Base-by-base conservation (phyloP, 2,329 filamentous ascomycete genomes). In the Cladosporium austrohemisphaericum region DNA sequence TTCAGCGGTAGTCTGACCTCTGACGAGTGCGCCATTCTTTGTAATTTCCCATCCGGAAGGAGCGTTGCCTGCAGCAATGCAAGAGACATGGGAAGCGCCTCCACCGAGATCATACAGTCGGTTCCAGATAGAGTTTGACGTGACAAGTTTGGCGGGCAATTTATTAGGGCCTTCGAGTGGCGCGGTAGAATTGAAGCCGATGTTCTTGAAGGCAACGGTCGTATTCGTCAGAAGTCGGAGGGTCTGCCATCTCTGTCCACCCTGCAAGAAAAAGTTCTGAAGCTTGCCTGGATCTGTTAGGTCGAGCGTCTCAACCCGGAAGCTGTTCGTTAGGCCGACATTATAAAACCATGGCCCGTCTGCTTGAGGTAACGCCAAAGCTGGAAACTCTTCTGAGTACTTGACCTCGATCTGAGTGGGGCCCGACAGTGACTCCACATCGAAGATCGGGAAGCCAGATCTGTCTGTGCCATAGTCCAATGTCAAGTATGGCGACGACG, bases 161-260 rank as follows among this genome's bases (percentile, higher is more conserved):
- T 60, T 43, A 5, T 60, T 49, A 1, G 56, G 33, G 22, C 58
- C 49, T 2, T 50, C 50, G 1, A 55, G 58, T 3, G 60, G 52
- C 8, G 66, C 60, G 1, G 63, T 68, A 1, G 60, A 49, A 36
- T 56, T 57, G 10, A 71, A 62, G 0, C 71, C 69, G 1, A 70
- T 50, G 1, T 50, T 40, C 4, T 51, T 55, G 41, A 74, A 61
- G 0, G 55, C 60, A 3, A 73, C 51, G 2, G 58, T 59, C 1
- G 57, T 60, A 18, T 68, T 60, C 0, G 65, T 68, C 14, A 73
- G 55, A 0, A 73, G 57, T 2, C 60, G 58, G 19, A 72, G 55
- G 0, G 67, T 64, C 50, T 71, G 62, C 70, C 70, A 74, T 53
- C 66, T 56, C 52, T 71, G 68, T 0, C 67, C 69, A 3, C 70